Percentiles rank a stretch among this genome's conserved stretches.
Evolutionary conservation across 768 basidiomycete species (phyloP).

Genomic region (Termitomyces sp.): DNA sequence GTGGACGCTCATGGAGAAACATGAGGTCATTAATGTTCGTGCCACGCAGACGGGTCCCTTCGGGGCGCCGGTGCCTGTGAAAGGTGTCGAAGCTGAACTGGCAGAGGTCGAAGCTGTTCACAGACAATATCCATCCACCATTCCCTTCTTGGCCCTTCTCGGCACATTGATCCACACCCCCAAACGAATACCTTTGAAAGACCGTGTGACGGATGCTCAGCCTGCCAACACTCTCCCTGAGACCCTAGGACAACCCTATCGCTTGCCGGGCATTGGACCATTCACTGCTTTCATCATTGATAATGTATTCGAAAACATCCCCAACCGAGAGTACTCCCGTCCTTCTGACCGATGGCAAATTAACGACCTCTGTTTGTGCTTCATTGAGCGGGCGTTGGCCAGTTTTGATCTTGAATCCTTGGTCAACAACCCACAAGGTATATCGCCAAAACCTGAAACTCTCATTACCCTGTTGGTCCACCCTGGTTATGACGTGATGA

Average conservation of each 20-base stretch:
- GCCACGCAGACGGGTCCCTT: slow-evolving; percentile 33
- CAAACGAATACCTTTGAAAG: slow-evolving; percentile 62
- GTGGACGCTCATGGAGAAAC: slow-evolving; percentile 81
- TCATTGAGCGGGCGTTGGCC: slow-evolving; percentile 79
- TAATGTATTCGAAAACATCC: slow-evolving; percentile 79
- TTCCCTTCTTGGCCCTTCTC: slow-evolving; percentile 82
- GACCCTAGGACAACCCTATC: slow-evolving; percentile 73
- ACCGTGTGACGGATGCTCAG: slow-evolving; percentile 54
- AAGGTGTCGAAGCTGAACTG: slow-evolving; percentile 83
- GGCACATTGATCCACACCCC: slow-evolving; percentile 81
- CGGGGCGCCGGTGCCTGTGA: slow-evolving; percentile 47
- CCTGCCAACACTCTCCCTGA: slow-evolving; percentile 77
- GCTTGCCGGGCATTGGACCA: slow-evolving; percentile 75
- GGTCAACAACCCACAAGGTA: slow-evolving; percentile 53
- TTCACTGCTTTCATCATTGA: slow-evolving; percentile 88
- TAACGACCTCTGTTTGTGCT: slow-evolving; percentile 80
- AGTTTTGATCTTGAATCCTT: slow-evolving; percentile 79
- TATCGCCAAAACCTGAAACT: slow-evolving; percentile 43
- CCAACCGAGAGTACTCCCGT: slow-evolving; percentile 68
- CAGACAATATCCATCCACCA: slow-evolving; percentile 82
- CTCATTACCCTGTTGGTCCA: slow-evolving; percentile 62
- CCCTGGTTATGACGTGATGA: slow-evolving; percentile 86
- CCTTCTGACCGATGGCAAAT: slow-evolving; percentile 83
- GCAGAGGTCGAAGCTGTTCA: slow-evolving; percentile 82
- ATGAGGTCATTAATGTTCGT: slow-evolving; percentile 80